Base-by-base conservation (phyloP, 805 yeast genomes). In the Candida insectorum region DNA sequence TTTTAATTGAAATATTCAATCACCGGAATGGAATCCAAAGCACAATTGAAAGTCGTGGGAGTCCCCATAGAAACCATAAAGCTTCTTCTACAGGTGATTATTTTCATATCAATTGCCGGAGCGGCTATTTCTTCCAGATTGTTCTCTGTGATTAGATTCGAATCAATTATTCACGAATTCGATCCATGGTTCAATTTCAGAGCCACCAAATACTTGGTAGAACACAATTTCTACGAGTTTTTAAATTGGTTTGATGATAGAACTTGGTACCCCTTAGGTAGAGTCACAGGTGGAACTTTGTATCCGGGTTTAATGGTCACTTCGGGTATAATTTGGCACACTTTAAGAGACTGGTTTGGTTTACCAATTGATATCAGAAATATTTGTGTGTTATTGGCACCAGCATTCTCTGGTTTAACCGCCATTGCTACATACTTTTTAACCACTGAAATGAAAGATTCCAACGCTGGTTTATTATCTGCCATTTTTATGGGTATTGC, bases 221-320 rank as follows among this genome's bases (percentile, higher is more conserved):
- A 76, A 27, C 79, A 87, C 52, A 81, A 93, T 5, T 91, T 78
- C 60, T 83, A 88, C 68, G 89, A 88, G 46, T 94, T 93, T 54
- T 72, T 94, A 52, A 93, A 93, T 60, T 93, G 98, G 98, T 93
- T 93, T 52, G 98, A 93, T 58, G 97, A 91, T 58, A 78, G 96
- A 56, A 91, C 98, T 13, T 93, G 99, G 99, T 93, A 93, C 60
- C 99, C 99, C 13, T 71, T 93, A 47, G 99, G 99, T 14, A 77
- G 99, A 65, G 98, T 93, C 53, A 93, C 98, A 9, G 99, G 99
- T 48, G 98, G 99, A 38, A 94, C 98, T 1, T 63, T 93, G 42
- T 93, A 94, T 54, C 99, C 99, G 3, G 99, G 99, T 6, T 69
- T 94, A 46, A 93, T 93, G 99, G 96, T 94, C 16, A 87, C 98